Evolutionary conservation across 2,329 filamentous ascomycete species (phyloP).

Genomic region (Coccinonectria pachysandricola): DNA sequence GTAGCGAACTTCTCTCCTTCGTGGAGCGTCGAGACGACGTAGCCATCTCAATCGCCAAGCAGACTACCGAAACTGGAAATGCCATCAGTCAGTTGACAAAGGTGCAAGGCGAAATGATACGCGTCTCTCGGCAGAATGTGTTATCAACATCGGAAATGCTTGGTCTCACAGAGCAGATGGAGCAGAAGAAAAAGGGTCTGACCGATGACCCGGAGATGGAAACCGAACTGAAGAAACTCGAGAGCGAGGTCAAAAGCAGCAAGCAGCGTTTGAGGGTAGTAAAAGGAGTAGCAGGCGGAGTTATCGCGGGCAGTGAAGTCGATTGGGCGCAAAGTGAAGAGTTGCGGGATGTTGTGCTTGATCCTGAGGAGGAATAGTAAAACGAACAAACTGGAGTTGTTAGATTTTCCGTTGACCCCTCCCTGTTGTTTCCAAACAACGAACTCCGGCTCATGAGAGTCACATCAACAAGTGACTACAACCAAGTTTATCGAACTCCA

Average conservation of each 20-base stretch:
- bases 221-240: slow-evolving; percentile 46
- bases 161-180: slow-evolving; percentile 47
- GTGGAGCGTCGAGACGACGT: slow-evolving; percentile 57
- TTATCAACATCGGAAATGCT: slow-evolving; percentile 53
- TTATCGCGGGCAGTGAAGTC: slow-evolving; percentile 71
- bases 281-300: slow-evolving; percentile 68
- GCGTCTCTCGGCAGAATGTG: slow-evolving; percentile 49
- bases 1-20: slow-evolving; percentile 55
- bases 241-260: slow-evolving; percentile 50
- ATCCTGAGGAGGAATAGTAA: slow-evolving; percentile 40
- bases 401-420: no score
- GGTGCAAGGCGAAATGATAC: slow-evolving; percentile 48
- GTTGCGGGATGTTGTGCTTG: slow-evolving; percentile 62
- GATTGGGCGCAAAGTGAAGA: slow-evolving; percentile 66
- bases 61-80: slow-evolving; percentile 42
- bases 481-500: no score
- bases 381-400: no score
- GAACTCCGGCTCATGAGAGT: no score
- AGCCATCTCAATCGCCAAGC: slow-evolving; percentile 52
- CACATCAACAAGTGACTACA: no score
- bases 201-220: slow-evolving; percentile 41
- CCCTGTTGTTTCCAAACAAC: no score
- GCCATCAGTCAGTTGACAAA: slow-evolving; percentile 42
- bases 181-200: slow-evolving; percentile 41
- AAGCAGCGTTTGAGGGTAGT: slow-evolving; percentile 62